Base-by-base conservation (phyloP, 331 rosid genomes). In the Quercus tomentella region DNA sequence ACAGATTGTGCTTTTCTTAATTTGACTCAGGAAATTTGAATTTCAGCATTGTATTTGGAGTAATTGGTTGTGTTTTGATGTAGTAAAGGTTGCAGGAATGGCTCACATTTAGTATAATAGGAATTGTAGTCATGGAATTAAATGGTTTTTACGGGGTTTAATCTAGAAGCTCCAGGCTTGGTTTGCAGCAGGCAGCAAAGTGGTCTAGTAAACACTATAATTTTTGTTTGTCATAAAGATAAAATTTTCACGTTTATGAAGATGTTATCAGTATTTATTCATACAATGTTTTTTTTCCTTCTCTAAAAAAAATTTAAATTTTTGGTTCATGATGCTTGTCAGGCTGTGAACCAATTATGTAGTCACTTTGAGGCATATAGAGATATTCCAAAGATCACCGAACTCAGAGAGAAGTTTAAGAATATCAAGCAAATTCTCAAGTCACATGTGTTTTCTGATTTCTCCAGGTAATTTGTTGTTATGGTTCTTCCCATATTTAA, bases 321-420 rank as follows among this genome's bases (percentile, higher is more conserved):
- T 52, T 65, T 70, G 63, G 70, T 73, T 74, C 31, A 37, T 89
- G 80, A 68, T 84, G 71, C 66, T 75, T 83, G 80, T 85, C 94
- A 96, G 99, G 99, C 99, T 23, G 99, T 96, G 85, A 96, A 96
- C 84, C 99, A 93, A 79, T 81, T 96, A 82, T 96, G 99, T 79
- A 93, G 93, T 80, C 99, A 96, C 89, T 96, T 96, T 85, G 98
- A 96, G 82, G 97, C 98, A 65, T 96, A 96, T 85, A 90, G 97
- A 92, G 98, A 96, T 88, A 85, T 91, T 86, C 98, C 92, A 4
- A 96, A 96, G 92, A 96, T 96, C 89, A 86, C 94, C 52, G 99
- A 96, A 81, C 98, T 96, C 78, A 84, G 98, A 82, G 99, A 96
- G 92, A 96, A 96, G 88, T 93, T 93, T 88, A 96, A 93, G 85